Base-by-base conservation (phyloP, 768 basidiomycete species). In the Tricholoma matsutake region DNA sequence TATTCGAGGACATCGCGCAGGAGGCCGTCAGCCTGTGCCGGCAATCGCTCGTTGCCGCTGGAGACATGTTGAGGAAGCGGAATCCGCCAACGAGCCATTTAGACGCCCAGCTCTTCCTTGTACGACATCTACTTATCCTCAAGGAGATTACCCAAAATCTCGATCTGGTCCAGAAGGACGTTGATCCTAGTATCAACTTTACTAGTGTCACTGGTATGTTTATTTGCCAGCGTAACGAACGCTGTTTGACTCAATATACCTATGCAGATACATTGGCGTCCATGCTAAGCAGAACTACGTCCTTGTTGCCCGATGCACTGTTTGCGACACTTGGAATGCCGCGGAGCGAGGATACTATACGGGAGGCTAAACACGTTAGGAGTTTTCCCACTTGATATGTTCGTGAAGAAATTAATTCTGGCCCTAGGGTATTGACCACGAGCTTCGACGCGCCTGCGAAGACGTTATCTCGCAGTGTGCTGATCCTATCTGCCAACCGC, bases 1-100 rank as follows among this genome's bases (percentile, higher is more conserved):
- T 98, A 60, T 99, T 97, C 61, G 91, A 95, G 67, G 97, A 99
- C 71, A 91, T 98, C 41, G 95, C 96, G 0, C 92, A 95, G 75
- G 96, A 98, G 75, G 93, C 96, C 0, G 81, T 97, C 32, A 80
- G 83, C 11, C 78, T 94, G 4, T 96, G 95, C 71, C 85, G 88
- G 35, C 82, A 88, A 61, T 96, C 96, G 0, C 82, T 98, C 3
- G 79, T 90, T 35, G 72, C 82, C 5, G 94, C 92, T 0, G 82
- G 90, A 0, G 82, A 88, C n/a, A 76, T 80, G 20, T 79, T 98
- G 54, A 79, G 82, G 22, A 60, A 69, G 31, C 83, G 81, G 54
- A 79, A 78, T 39, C 73, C 77, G 14, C 72, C 56, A 11, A 45
- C 25, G 14, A 57, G 43, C 7, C 29, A 43, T 5, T 73, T 91